phyloP scores from a whole-genome alignment of 2,329 filamentous ascomycete species.

The Penicillium sp. region DNA sequence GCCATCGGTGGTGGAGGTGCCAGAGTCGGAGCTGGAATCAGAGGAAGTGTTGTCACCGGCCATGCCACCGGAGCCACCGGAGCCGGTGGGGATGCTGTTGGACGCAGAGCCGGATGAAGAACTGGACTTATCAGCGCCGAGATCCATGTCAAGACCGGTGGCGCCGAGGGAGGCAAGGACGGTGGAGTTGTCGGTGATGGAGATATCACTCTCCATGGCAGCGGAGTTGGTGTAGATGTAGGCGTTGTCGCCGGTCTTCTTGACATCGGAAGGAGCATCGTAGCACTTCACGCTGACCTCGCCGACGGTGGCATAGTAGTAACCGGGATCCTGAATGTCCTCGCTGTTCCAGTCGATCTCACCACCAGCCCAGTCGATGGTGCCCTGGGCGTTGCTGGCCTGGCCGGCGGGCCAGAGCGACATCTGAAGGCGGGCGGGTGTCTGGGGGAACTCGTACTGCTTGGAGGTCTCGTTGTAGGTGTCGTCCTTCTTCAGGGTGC shows the following conservation, averaged over 20 bases:
- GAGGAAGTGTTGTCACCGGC: conserved; percentile 10
- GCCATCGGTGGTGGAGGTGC: conserved; percentile 14
- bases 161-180: conserved; percentile 74
- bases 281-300: conserved; percentile 85
- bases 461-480: conserved; percentile 85
- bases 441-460: conserved; percentile 86
- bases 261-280: conserved; percentile 69
- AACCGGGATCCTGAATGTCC: conserved; percentile 78
- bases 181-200: conserved; percentile 71
- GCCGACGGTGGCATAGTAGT: conserved; percentile 80
- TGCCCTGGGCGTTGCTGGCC: conserved; percentile 73
- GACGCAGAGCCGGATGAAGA: conserved; percentile 12
- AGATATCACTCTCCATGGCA: conserved; percentile 73
- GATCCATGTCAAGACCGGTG: conserved; percentile 71
- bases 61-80: conserved; percentile 30
- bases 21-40: conserved; percentile 9
- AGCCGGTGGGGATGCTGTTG: conserved; percentile 34
- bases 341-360: conserved; percentile 78
- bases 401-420: conserved; percentile 95
- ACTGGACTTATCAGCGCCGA: conserved; percentile 14
- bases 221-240: conserved; percentile 69
- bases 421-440: conserved; percentile 83
- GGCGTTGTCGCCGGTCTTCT: conserved; percentile 57
- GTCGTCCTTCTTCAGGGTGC: conserved; percentile 69
- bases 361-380: conserved; percentile 88